Base-by-base conservation (phyloP, 1,139 yeast species). In the Geotrichum bryndzae region DNA sequence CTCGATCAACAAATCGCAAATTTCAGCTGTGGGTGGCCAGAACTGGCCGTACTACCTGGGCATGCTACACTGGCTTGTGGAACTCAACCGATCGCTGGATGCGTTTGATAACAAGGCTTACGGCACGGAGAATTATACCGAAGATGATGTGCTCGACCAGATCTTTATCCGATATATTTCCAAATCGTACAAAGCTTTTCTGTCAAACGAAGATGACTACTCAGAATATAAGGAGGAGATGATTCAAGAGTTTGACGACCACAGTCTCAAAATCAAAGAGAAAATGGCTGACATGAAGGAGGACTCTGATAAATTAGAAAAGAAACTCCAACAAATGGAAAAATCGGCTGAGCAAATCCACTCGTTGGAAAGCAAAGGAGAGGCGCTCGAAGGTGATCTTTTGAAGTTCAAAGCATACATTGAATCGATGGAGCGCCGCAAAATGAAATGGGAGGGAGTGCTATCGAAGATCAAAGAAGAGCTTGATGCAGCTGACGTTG, bases 11-110 rank as follows among this genome's bases (percentile, higher is more conserved):
- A 84, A 91, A 69, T 86, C 94, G 0, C 96, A 90, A 71, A 85
- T 91, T 45, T 85, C 92, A 57, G 97, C 97, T 0, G 97, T 90
- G 7, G 97, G 97, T 1, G 96, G 96, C 0, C 87, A 87, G 63
- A 87, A 87, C 69, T 90, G 97, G 97, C 92, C 90, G 22, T 82
- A 83, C 27, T 88, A 90, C 68, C 75, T 91, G 59, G 96, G 95
- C 1, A 84, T 91, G 81, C 77, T 90, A 46, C 85, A 87, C 72
- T 90, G 96, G 96, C 72, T 90, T 57, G 85, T 88, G 13, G 83
- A 83, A 68, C 76, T 87, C 50, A 83, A 81, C 67, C 76, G 78
- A 38, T 79, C 82, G 59, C 74, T 81, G 66, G 84, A 79, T 64
- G 75, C 72, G 59, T 75, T 78, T 60, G 80, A 79, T 58, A 76